A percentile compares a stretch with the other conserved stretches of the same genome.
These are phyloP conservation scores for Pichia thaimueangensis DNA, from an alignment of 805 yeast species.

Conservation along the genomic window DNA sequence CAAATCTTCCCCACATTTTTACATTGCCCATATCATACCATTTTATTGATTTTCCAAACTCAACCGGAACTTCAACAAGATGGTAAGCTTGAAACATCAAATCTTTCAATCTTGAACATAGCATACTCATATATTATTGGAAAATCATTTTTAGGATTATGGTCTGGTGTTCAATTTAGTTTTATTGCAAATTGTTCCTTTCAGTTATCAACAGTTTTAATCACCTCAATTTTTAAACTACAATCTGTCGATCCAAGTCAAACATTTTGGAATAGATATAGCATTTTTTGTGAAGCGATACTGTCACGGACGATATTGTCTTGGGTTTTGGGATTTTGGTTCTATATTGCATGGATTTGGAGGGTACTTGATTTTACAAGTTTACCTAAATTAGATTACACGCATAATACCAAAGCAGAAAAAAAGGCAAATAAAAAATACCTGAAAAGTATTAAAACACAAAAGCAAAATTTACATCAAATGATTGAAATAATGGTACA, in stretches of 20 bases:
- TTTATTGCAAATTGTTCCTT: neutral
- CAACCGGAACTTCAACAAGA: neutral
- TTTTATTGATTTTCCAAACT: neutral
- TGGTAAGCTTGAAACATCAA: neutral
- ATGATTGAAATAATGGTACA: neutral
- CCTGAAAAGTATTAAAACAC: no score
- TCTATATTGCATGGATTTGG: neutral
- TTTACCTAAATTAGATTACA: no score
- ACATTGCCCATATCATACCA: neutral
- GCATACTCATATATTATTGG: neutral
- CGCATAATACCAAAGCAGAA: neutral
- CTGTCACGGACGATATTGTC: neutral
- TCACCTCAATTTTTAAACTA: neutral
- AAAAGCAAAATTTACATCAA: neutral
- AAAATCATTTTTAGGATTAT: neutral
- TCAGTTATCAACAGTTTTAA: neutral
- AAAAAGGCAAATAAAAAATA: neutral
- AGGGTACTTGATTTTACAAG: neutral
- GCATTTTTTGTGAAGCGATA: neutral
- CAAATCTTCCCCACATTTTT: neutral
- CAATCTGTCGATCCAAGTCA: neutral
- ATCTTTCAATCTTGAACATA: neutral
- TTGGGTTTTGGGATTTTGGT: neutral
- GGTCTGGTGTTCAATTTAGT: neutral
- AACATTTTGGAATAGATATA: neutral